A percentile compares a stretch with the other conserved stretches of the same genome.
These are phyloP conservation scores for Phaeosphaeria sp. DNA, from an alignment of 2,329 filamentous ascomycete genomes.

Conservation along the genomic window DNA sequence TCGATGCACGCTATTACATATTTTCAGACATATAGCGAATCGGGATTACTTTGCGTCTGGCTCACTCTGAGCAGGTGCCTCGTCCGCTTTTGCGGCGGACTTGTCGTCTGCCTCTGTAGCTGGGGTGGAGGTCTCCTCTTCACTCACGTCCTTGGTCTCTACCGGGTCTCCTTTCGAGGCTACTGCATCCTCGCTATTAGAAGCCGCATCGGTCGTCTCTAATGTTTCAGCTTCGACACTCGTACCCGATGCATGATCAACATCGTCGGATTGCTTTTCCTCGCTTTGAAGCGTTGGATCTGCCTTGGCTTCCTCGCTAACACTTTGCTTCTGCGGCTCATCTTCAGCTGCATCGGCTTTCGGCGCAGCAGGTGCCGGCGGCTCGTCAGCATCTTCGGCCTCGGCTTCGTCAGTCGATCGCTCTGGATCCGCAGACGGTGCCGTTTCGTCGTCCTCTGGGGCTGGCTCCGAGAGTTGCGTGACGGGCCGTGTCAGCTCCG, in stretches of 20 bases:
- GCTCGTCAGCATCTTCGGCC: slow-evolving; percentile 13
- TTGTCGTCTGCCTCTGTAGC: slow-evolving; percentile 6
- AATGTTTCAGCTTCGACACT: slow-evolving; percentile 17
- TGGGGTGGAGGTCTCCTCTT: slow-evolving; percentile 2
- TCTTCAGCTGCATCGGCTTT: slow-evolving; percentile 14
- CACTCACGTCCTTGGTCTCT: slow-evolving; percentile 2
- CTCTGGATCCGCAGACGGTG: slow-evolving; percentile 26
- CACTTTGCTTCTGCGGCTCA: slow-evolving; percentile 26
- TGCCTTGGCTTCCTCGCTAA: slow-evolving; percentile 19
- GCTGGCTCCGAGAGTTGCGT: slow-evolving; percentile 26
- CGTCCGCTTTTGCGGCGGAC: not conserved
- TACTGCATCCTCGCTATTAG: slow-evolving; percentile 9
- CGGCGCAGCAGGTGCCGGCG: slow-evolving; percentile 17
- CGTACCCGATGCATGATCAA: slow-evolving; percentile 2
- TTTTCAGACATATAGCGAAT: not conserved
- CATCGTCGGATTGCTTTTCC: slow-evolving; percentile 13
- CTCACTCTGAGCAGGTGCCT: slow-evolving; percentile 10
- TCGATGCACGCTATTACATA: not conserved
- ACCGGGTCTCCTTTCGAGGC: slow-evolving; percentile 7
- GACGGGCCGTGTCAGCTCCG: slow-evolving; percentile 16
- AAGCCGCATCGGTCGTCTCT: slow-evolving; percentile 10
- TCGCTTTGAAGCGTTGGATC: slow-evolving; percentile 15
- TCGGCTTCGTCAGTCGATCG: slow-evolving; percentile 21
- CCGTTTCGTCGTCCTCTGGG: slow-evolving; percentile 11
- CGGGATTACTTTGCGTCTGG: slow-evolving; percentile 4